Base-by-base conservation (phyloP, 495 filamentous ascomycete genomes). In the Entonaema liquescens region DNA sequence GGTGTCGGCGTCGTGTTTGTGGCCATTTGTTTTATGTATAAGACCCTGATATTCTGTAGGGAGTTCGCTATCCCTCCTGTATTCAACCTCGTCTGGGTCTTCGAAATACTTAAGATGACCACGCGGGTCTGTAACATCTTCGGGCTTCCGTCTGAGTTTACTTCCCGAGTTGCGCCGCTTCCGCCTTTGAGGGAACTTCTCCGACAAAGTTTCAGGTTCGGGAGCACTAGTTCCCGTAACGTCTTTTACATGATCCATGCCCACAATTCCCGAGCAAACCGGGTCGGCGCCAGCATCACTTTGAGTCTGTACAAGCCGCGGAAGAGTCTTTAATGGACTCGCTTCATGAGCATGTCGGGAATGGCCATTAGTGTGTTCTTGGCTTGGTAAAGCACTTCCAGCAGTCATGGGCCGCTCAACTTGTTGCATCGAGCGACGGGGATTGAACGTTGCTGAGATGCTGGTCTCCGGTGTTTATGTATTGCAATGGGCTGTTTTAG, bases 21-120 rank as follows among this genome's bases (percentile, higher is more conserved):
- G 13, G 31, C 57, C 53, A 42, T 52, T 54, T 26, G 25, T 59
- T 26, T 19, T 12, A 11, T 53, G 62, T 21, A 31, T 38, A 17
- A 56, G 44, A 56, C 59, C 17, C 67, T 54, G n/a, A 31, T 74
- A 89, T 85, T 26, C 87, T 6, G 92, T 85, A 19, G 90, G 91
- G 65, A 93, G 88, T 70, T 94, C 93, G 33, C 81, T 83, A 74
- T 95, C 91, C 13, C 88, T 91, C 68, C 91, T 89, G 79, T 97
- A 96, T 5, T 89, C 93, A 44, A 92, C 92, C 61, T 97, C 87
- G 67, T 89, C 86, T 17, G 83, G 83, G 61, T 88, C 93, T 70
- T 94, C 92, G 66, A 91, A 94, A 71, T 92, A 96, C 76, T 95
- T 86, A 5, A 97, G 82, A 49, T 91, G 87, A n/a, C 90, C 87